Base-by-base conservation (phyloP, 1,139 yeast genomes). In the Nakaseomyces delphensis region DNA sequence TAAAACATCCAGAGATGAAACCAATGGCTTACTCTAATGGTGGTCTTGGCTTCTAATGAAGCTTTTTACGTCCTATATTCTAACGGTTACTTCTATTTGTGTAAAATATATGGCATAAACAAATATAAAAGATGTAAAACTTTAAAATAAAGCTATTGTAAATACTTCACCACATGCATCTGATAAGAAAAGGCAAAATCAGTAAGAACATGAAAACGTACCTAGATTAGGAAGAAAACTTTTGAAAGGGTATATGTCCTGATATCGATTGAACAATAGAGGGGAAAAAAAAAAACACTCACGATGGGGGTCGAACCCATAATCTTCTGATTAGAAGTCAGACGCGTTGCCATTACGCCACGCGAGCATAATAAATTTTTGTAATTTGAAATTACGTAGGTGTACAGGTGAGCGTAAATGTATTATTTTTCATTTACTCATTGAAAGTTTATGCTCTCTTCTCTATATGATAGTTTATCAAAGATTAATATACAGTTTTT, bases 11-110 rank as follows among this genome's bases (percentile, higher is more conserved):
- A 2, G 80, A 83, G 52, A 68, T 91, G 47, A 85, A 82, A 55
- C 97, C 98, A 39, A 91, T 91, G 98, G 95, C 95, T 1, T 89
- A 89, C 59, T 82, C 94, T n/a, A 79, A 77, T 60, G 64, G 64
- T 40, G 65, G 64, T 4, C 47, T 60, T 21, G 64, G 65, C 5
- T 59, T 60, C 36, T 60, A 48, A 31, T 31, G 7, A 31, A 18
- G 18, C 23, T 23, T 18, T 31, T 16, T 18, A 8, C 9, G 16
- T 18, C 35, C 24, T 7, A 33, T 32, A 18, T 27, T 19, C 20
- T 24, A 24, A 19, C 14, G 28, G n/a, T 11, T 27, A 20, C 14
- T 37, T 21, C 24, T 36, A 18, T 20, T 4, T 27, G n/a, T 21
- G 10, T 21, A 21, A 8, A 8, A 21, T 21, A 10, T 21, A 21